Base-by-base conservation (phyloP, 371 early-diverging fungal genomes). In the Mucor plumbeus region DNA sequence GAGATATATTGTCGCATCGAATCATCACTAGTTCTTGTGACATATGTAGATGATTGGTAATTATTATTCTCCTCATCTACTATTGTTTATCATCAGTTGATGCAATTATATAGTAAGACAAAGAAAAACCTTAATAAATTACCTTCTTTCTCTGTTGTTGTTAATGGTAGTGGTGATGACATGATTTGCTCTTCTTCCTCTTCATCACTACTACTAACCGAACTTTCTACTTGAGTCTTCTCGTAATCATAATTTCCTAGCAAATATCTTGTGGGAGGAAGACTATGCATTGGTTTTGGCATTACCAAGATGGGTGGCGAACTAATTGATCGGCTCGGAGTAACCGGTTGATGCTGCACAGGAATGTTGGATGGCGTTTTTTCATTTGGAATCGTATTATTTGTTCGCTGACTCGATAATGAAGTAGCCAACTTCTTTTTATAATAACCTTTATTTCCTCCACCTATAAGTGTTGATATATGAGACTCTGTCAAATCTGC, bases 211-310 rank as follows among this genome's bases (percentile, higher is more conserved):
- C 41, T 63, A 35, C 53, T 50, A 9, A 10, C 8, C 2, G 50
- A 50, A 26, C 21, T 63, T 60, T 71, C 71, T 4, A 71, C 50
- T 54, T 66, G 67, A 0, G 71, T 71, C 35, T 71, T 71, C 58
- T 71, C 71, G 50, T 61, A 40, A 4, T 66, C 63, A 43, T 48
- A 38, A 35, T 35, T 71, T 41, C 44, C 39, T 7, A 62, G 44
- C 2, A 71, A 31, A 43, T 41, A 57, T 40, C 58, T 35, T n/a
- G 71, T 71, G 14, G 67, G 71, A 14, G 66, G 63, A 11, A 71
- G n/a, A 40, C 65, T 38, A 50, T 70, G 53, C 33, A 55, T 21
- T 21, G 70, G 70, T 60, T 66, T 71, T 7, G 71, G 67, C 71
- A 71, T 71, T 4, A 67, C 38, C 14, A 66, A 36, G 13, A 53